Conservation (phyloP, 345 rosid species). For the Toxicodendron radicans region DNA sequence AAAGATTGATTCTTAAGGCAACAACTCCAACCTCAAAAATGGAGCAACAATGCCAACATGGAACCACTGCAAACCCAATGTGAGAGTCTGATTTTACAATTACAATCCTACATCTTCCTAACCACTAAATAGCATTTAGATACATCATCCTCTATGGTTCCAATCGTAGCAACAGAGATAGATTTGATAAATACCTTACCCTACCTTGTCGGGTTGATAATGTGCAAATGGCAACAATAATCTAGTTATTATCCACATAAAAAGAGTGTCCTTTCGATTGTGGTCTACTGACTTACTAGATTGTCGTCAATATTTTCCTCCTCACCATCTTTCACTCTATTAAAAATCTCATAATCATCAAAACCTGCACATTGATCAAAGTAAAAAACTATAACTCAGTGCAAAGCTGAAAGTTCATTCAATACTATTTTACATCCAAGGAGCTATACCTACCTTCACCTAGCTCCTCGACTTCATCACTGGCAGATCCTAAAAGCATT, state of each 20-base stretch:
- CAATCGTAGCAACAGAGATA: not conserved
- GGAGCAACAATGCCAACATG: not conserved
- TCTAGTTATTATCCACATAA: not conserved
- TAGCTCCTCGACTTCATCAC: slow-evolving; percentile 63
- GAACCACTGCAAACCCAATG: not conserved
- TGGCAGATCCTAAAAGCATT: slow-evolving; percentile 37
- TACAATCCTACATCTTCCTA: slow-evolving; percentile 4
- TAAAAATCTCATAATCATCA: slow-evolving; percentile 73
- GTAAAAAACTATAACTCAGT: not conserved
- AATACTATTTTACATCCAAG: slow-evolving; percentile 7
- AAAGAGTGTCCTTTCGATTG: not conserved
- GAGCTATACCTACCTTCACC: slow-evolving; percentile 51
- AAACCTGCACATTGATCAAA: slow-evolving; percentile 58
- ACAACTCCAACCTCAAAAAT: not conserved
- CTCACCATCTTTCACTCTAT: slow-evolving; percentile 38
- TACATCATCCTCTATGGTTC: not conserved
- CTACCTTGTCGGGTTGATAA: not conserved
- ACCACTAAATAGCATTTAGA: not conserved
- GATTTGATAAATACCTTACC: not conserved
- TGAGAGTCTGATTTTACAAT: not conserved
- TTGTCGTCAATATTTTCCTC: slow-evolving; percentile 38
- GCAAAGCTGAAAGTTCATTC: not conserved
- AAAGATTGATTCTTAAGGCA: not conserved
- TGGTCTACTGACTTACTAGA: slow-evolving; percentile 5
- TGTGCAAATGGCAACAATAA: not conserved